phyloP scores from a whole-genome alignment of 2,329 filamentous ascomycete species.

The Penicillium palitans region DNA sequence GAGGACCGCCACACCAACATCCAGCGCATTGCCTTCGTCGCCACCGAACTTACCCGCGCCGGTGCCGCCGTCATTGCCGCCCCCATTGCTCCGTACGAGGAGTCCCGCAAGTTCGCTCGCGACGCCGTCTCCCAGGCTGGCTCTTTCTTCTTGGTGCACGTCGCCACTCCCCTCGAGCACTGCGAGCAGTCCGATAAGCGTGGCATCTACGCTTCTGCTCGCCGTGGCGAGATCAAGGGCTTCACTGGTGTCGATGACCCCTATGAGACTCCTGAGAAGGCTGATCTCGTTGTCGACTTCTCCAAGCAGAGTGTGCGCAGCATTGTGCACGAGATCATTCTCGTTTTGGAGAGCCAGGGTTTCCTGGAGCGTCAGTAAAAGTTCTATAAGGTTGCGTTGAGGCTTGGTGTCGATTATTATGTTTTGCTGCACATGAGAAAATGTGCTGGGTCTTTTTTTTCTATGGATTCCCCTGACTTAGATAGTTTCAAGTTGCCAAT shows the following conservation, averaged over 20 bases:
- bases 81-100: constrained; percentile 90
- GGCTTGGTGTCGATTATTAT: constrained; percentile 19
- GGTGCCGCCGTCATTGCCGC: constrained; percentile 94
- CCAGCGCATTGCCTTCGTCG: constrained; percentile 92
- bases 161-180: constrained; percentile 87
- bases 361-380: constrained; percentile 67
- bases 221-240: constrained; percentile 89
- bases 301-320: constrained; percentile 86
- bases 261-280: constrained; percentile 80
- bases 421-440: constrained; percentile 23
- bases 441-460: constrained; percentile 21
- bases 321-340: constrained; percentile 93
- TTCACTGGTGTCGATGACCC: constrained; percentile 98
- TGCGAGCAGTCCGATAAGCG: constrained; percentile 93
- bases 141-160: constrained; percentile 92
- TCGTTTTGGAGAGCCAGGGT: constrained; percentile 86
- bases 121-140: constrained; percentile 82
- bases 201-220: constrained; percentile 81
- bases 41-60: constrained; percentile 87
- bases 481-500: constrained; percentile 15
- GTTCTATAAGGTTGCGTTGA: constrained; percentile 12
- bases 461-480: constrained; percentile 28
- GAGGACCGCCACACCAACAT: constrained; percentile 95
- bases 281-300: constrained; percentile 80
- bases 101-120: constrained; percentile 71